Conservation (phyloP, 169 alveolate genomes). For the Perkinsus chesapeaki region DNA sequence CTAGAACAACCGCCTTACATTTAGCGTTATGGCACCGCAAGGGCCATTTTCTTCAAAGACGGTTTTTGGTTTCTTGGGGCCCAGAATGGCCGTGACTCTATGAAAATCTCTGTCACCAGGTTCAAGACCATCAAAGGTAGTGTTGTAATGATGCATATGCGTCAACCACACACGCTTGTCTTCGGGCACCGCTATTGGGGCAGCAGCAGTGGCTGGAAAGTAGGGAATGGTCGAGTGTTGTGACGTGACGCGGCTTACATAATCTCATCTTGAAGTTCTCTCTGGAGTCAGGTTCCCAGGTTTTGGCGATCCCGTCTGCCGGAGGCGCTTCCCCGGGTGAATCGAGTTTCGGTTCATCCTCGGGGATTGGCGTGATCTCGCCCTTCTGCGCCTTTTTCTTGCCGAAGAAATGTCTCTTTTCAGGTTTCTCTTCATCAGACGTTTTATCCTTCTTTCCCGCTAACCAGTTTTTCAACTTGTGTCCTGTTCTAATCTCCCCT, state of each 20-base stretch:
- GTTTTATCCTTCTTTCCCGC: neutral
- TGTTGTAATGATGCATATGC: neutral
- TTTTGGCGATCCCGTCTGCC: neutral
- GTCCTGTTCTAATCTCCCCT: neutral
- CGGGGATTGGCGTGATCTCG: neutral
- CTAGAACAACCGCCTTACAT: neutral
- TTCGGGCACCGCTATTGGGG: neutral
- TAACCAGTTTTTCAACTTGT: neutral
- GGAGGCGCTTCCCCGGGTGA: neutral
- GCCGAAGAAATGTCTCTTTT: neutral
- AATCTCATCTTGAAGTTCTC: neutral
- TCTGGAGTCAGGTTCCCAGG: neutral
- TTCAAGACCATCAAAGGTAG: neutral
- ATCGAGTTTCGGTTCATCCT: too few relatives aligned
- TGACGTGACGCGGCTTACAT: neutral
- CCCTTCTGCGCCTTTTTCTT: neutral
- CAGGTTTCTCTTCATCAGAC: neutral
- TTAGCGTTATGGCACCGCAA: neutral
- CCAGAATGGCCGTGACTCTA: neutral
- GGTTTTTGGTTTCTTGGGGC: neutral
- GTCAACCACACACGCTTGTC: neutral
- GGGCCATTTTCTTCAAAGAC: neutral
- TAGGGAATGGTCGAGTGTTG: neutral
- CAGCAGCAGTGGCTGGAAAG: neutral
- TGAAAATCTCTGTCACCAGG: neutral